phyloP scores from a whole-genome alignment of 2,329 filamentous ascomycete genomes.

The Xylaria sp. region DNA sequence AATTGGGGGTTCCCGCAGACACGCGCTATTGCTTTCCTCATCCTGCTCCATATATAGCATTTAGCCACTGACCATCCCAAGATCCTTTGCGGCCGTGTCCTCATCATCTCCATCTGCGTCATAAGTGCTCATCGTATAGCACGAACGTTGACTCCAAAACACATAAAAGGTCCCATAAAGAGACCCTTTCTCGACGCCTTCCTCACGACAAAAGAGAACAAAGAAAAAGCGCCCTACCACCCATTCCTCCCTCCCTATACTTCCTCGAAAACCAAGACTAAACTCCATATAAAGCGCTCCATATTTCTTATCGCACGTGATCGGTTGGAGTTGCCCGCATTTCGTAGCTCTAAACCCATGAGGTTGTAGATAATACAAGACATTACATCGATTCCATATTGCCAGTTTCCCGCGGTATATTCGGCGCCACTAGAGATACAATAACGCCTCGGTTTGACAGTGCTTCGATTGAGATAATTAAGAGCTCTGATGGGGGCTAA shows the following conservation, averaged over 20 bases:
- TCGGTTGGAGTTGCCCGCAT: constrained; percentile 12
- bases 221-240: constrained; percentile 27
- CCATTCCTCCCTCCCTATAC: constrained; percentile 10
- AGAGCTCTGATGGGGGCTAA: background rate
- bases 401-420: constrained; percentile 4
- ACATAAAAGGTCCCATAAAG: constrained; percentile 28
- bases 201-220: constrained; percentile 29
- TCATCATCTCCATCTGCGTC: constrained; percentile 35
- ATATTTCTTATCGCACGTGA: constrained; percentile 4
- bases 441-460: constrained; percentile 7
- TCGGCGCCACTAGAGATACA: constrained; percentile 7
- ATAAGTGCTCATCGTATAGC: constrained; percentile 25
- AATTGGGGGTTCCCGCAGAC: constrained; percentile 1
- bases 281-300: constrained; percentile 3
- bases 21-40: constrained; percentile 15
- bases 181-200: constrained; percentile 27
- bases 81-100: constrained; percentile 31
- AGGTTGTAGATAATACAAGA: constrained; percentile 37
- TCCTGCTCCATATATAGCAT: constrained; percentile 21
- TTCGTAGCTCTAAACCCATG: constrained; percentile 19
- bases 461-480: constrained; percentile 13
- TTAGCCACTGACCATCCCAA: constrained; percentile 16
- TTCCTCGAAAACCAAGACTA: constrained; percentile 15
- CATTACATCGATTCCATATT: constrained; percentile 37
- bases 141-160: constrained; percentile 20